These are phyloP conservation scores for Penicillium concentricum DNA, from an alignment of 2,329 filamentous ascomycete species.

Conservation along the genomic window DNA sequence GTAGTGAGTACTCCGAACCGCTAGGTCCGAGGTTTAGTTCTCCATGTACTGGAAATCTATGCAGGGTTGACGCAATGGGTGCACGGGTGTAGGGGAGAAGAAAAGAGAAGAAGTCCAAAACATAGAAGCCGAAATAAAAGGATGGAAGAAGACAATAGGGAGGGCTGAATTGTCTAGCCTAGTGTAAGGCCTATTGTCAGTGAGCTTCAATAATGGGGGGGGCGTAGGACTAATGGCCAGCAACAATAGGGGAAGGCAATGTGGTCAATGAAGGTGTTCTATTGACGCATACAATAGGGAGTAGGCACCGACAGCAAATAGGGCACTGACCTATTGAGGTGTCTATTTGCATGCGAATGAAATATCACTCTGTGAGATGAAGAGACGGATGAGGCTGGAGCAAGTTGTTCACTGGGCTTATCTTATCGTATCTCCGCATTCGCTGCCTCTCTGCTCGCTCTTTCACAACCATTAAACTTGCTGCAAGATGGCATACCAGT, in stretches of 20 bases:
- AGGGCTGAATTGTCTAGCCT: constrained; percentile 4
- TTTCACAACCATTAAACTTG: constrained; percentile 5
- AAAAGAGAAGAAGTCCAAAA: constrained; percentile 7
- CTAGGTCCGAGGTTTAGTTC: constrained; percentile 22
- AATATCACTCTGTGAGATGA: constrained; percentile 13
- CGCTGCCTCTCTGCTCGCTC: constrained; percentile 3
- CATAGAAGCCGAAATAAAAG: constrained; percentile 10
- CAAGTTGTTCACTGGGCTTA: constrained; percentile 23
- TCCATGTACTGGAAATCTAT: constrained; percentile 27
- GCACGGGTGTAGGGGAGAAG: constrained; percentile 14
- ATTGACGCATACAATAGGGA: not conserved
- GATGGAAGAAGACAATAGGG: not conserved
- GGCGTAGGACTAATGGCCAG: constrained; percentile 5
- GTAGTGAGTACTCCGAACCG: constrained; percentile 20
- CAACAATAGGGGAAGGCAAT: constrained; percentile 11
- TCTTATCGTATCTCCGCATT: constrained; percentile 41
- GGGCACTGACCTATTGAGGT: constrained; percentile 18
- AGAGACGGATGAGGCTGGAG: constrained; percentile 24
- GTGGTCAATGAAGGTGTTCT: not conserved
- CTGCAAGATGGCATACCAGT: constrained; percentile 37
- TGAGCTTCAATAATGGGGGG: constrained; percentile 1
- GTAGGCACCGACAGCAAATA: not conserved
- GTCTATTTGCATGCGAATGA: constrained; percentile 10
- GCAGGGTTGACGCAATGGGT: constrained; percentile 19
- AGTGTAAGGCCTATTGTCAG: constrained; percentile 8